Conservation (phyloP, 306 rosid genomes). For the Prunus padus region DNA sequence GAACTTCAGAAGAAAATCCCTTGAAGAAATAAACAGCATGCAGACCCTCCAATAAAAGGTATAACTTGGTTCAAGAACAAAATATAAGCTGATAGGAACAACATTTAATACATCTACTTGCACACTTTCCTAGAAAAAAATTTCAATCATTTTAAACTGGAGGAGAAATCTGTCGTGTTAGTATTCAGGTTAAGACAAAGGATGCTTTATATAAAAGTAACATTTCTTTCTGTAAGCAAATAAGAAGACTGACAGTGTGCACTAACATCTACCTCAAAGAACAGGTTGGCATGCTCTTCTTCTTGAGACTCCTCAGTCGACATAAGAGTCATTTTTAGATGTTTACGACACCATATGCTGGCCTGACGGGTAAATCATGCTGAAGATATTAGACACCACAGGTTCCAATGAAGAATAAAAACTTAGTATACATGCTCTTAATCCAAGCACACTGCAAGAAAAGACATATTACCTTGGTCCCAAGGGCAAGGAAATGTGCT, state of each 20-base stretch:
- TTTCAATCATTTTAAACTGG: neutral
- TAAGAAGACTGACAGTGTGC: slow-evolving; percentile 6
- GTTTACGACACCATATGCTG: slow-evolving; percentile 78
- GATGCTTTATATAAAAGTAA: neutral
- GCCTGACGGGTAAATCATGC: slow-evolving; percentile 46
- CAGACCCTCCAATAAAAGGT: neutral
- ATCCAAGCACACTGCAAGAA: neutral
- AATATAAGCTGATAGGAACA: neutral
- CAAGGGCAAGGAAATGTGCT: slow-evolving; percentile 60
- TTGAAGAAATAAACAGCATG: neutral
- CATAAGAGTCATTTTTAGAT: slow-evolving; percentile 82
- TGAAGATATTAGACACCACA: slow-evolving; percentile 13
- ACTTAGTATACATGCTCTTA: neutral
- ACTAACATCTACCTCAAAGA: slow-evolving; percentile 65
- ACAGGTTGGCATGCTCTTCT: slow-evolving; percentile 63
- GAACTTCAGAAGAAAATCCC: neutral
- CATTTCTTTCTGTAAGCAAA: neutral
- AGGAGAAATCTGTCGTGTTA: neutral
- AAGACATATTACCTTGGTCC: slow-evolving; percentile 53
- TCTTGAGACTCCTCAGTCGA: slow-evolving; percentile 79
- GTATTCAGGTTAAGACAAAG: neutral
- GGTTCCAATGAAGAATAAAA: slow-evolving; percentile 11
- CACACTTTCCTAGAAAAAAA: neutral
- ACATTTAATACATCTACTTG: neutral
- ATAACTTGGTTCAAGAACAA: neutral